These are phyloP conservation scores for Neurospora tetraspora DNA, from an alignment of 495 filamentous ascomycete species.

Conservation along the genomic window DNA sequence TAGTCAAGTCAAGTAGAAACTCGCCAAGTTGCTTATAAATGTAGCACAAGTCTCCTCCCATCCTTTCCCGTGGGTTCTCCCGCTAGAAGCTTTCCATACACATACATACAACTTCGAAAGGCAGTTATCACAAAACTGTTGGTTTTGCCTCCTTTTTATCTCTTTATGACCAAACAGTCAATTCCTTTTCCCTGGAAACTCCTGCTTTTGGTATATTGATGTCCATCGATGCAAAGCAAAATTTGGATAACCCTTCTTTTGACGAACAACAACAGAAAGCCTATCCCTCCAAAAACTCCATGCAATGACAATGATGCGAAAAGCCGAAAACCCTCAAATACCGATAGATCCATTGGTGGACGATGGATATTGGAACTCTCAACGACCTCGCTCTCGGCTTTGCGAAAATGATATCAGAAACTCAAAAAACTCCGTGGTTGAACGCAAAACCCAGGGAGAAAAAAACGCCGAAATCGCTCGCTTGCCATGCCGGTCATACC, in stretches of 20 bases:
- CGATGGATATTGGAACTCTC: background rate
- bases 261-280: background rate
- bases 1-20: background rate
- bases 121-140: background rate
- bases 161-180: background rate
- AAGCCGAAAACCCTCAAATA: background rate
- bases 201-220: background rate
- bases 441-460: background rate
- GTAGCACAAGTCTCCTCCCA: background rate
- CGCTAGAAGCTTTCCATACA: background rate
- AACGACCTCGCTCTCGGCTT: background rate
- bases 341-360: background rate
- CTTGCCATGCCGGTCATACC: conserved; percentile 3
- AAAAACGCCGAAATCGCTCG: conserved; percentile 1
- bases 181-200: background rate
- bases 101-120: background rate
- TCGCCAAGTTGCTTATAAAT: background rate
- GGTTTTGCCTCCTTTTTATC: background rate
- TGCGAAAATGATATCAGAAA: background rate
- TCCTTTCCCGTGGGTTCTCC: background rate
- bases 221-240: background rate
- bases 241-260: background rate
- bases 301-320: background rate
- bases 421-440: background rate
- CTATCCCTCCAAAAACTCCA: background rate